Percentiles rank a stretch among this genome's conserved stretches.
Evolutionary conservation across 2,329 filamentous ascomycete species (phyloP).

Genomic region (Ceratocystiopsis sp.): DNA sequence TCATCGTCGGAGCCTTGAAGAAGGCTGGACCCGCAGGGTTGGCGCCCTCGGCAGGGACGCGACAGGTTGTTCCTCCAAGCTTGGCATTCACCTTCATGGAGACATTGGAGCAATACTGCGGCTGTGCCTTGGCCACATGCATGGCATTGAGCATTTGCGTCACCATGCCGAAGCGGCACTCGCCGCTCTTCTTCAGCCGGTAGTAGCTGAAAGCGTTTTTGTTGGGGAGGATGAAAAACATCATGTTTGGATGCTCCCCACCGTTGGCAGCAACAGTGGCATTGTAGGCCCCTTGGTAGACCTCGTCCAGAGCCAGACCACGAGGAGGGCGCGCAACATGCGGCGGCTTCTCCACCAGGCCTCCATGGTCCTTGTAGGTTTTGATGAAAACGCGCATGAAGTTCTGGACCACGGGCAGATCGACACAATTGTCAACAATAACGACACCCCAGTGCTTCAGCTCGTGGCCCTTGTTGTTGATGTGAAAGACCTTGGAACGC

Average conservation of each 20-base stretch:
- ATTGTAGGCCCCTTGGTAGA: constrained; percentile 38
- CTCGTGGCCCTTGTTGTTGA: constrained; percentile 35
- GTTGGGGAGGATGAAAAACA: constrained; percentile 62
- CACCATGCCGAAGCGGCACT: constrained; percentile 68
- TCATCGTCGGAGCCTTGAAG: constrained; percentile 47
- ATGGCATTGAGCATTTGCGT: constrained; percentile 64
- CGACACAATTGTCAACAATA: constrained; percentile 39
- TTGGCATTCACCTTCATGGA: constrained; percentile 96
- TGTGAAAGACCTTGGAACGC: constrained; percentile 60
- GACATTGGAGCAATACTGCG: constrained; percentile 86
- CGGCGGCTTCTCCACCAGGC: constrained; percentile 23
- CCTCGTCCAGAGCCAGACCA: constrained; percentile 18
- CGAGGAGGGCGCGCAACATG: constrained; percentile 13
- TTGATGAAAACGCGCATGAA: constrained; percentile 34
- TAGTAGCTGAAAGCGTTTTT: constrained; percentile 60
- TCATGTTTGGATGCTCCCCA: constrained; percentile 48
- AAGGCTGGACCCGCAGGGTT: constrained; percentile 15
- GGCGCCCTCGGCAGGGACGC: constrained; percentile 17
- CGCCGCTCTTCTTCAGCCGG: constrained; percentile 74
- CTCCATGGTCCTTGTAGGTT: constrained; percentile 33
- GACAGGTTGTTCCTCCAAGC: constrained; percentile 64
- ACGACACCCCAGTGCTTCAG: constrained; percentile 64
- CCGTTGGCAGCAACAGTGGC: constrained; percentile 31
- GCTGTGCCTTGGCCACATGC: constrained; percentile 52
- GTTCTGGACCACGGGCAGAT: constrained; percentile 35